Percentiles rank a stretch among this genome's conserved stretches.
These are phyloP conservation scores for Penicillium turbatum DNA, from an alignment of 495 filamentous ascomycete genomes.

Conservation along the genomic window DNA sequence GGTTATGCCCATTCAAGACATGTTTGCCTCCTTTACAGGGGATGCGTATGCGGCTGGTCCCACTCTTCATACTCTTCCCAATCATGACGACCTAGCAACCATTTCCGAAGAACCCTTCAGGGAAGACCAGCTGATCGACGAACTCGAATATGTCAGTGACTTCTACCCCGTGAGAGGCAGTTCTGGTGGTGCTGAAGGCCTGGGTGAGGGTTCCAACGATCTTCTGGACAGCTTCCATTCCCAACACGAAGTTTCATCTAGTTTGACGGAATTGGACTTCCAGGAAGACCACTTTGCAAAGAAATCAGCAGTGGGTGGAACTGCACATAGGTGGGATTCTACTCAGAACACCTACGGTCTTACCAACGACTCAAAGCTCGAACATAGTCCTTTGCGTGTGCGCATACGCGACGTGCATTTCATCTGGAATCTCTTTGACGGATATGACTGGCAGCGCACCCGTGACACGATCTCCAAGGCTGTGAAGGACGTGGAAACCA, in stretches of 20 bases:
- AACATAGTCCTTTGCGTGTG: constrained; percentile 68
- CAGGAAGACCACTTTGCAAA: constrained; percentile 77
- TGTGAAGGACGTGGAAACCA: constrained; percentile 78
- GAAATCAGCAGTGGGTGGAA: constrained; percentile 56
- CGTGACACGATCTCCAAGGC: constrained; percentile 80
- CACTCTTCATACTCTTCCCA: constrained; percentile 9
- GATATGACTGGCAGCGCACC: constrained; percentile 92
- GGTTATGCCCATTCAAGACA: constrained; percentile 76
- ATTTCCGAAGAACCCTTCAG: constrained; percentile 13
- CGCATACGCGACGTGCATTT: constrained; percentile 81
- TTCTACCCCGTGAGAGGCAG: constrained; percentile 49
- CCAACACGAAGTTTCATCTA: constrained; percentile 49
- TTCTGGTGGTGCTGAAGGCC: constrained; percentile 35
- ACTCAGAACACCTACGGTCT: constrained; percentile 66
- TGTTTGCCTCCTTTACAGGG: constrained; percentile 84
- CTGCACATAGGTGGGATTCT: constrained; percentile 75
- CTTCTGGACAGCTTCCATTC: constrained; percentile 62
- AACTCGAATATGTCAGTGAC: constrained; percentile 60
- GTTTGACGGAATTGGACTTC: constrained; percentile 56
- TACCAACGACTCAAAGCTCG: constrained; percentile 56
- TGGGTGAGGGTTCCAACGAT: constrained; percentile 43
- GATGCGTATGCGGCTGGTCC: constrained; percentile 62
- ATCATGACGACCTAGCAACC: constrained; percentile 9
- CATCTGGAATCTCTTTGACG: constrained; percentile 98
- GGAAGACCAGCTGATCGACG: constrained; percentile 43